Percentiles rank a stretch among this genome's conserved stretches.
Evolutionary conservation across 148 eudicot species (phyloP).

Genomic region (Bassia scoparia): DNA sequence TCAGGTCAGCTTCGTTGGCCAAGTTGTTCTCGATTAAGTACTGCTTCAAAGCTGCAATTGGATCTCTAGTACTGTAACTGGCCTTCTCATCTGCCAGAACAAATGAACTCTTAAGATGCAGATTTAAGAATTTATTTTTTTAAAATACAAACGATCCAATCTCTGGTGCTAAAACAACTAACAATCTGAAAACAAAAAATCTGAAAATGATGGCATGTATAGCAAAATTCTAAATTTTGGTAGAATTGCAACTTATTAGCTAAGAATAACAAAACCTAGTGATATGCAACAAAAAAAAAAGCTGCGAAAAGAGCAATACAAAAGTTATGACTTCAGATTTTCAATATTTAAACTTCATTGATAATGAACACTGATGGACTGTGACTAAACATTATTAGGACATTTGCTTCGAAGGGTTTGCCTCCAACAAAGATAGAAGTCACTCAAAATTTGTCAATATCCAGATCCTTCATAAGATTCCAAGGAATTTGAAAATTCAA

Average conservation of each 20-base stretch:
- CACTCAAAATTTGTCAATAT: not conserved
- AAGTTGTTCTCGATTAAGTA: conserved; percentile 70
- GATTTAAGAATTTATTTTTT: not conserved
- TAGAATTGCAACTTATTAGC: not conserved
- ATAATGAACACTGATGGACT: not conserved
- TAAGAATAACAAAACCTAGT: too few relatives aligned
- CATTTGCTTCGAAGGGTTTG: too few relatives aligned
- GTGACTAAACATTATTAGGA: not conserved
- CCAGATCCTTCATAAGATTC: not conserved
- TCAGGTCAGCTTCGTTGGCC: conserved; percentile 68
- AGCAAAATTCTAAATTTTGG: not conserved
- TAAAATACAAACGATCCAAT: not conserved
- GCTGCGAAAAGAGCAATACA: not conserved
- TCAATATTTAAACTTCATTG: not conserved
- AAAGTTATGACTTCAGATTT: too few relatives aligned
- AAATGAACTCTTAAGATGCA: conserved; percentile 8
- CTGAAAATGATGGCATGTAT: not conserved
- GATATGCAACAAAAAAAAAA: too few relatives aligned
- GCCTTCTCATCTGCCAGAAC: conserved; percentile 75
- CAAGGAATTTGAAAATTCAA: not conserved
- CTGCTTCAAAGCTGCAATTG: conserved; percentile 67
- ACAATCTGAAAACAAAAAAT: not conserved
- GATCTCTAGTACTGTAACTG: conserved; percentile 76
- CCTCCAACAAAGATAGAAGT: not conserved
- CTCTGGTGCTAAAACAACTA: not conserved